Conservation (phyloP, 2,329 filamentous ascomycete species). For the Aspergillus udagawae region DNA sequence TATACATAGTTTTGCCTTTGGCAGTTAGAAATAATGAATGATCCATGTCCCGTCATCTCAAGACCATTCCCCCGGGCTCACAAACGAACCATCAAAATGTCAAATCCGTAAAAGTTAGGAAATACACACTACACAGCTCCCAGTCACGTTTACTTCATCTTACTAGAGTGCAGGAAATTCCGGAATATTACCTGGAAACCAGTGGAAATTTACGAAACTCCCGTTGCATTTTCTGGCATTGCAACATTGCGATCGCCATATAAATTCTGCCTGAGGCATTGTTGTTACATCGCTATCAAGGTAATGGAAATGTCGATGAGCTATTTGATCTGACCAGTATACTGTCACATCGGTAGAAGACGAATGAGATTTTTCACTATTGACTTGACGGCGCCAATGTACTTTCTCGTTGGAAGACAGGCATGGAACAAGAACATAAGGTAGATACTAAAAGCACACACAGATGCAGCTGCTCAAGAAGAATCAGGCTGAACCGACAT, state of each 20-base stretch:
- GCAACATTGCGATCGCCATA: too few species aligned
- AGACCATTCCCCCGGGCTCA: not conserved
- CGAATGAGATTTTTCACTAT: not conserved
- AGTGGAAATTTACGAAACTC: not conserved
- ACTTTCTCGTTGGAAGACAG: not conserved
- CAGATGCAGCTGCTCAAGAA: conserved; percentile 4
- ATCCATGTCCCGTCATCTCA: not conserved
- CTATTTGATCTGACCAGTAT: not conserved
- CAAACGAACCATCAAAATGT: too few species aligned
- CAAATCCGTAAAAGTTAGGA: not conserved
- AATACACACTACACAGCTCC: too few species aligned
- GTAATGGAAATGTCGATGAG: too few species aligned
- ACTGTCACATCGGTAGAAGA: not conserved
- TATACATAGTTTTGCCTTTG: not conserved
- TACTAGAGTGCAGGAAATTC: too few species aligned
- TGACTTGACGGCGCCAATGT: not conserved
- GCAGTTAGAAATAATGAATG: not conserved
- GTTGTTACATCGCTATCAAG: too few species aligned
- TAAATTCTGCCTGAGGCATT: too few species aligned
- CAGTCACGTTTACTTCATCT: not conserved
- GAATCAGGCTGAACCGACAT: conserved; percentile 12
- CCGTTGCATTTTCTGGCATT: not conserved
- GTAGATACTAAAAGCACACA: not conserved
- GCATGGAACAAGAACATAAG: not conserved
- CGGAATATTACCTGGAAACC: too few species aligned